A percentile compares a stretch with the other conserved stretches of the same genome.
Conservation (phyloP, 1,284 basidiomycete species). For the Thecaphora thlaspeos region DNA sequence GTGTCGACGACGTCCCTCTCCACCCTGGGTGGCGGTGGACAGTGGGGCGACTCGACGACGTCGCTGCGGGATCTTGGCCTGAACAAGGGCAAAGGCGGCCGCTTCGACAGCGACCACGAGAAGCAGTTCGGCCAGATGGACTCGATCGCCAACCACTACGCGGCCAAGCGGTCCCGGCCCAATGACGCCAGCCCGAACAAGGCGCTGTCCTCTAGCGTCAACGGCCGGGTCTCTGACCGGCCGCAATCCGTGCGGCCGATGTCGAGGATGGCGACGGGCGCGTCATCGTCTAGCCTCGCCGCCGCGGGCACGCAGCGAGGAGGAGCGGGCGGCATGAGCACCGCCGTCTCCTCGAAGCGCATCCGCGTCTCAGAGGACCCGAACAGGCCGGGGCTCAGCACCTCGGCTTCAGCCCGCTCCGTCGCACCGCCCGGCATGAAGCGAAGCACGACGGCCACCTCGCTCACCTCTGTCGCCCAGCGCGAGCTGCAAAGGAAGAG, state of each 20-base stretch:
- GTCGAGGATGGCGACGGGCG: conserved; percentile 25
- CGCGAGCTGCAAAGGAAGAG: conserved; percentile 1
- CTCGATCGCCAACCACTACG: conserved; percentile 42
- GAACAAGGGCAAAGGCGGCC: conserved; percentile 18
- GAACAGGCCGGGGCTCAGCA: neutral
- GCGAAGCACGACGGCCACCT: neutral
- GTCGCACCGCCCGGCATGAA: neutral
- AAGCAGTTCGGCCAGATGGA: conserved; percentile 41
- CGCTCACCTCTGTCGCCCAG: neutral
- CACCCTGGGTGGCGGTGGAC: neutral
- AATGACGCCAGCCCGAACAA: conserved; percentile 1
- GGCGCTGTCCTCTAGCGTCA: neutral
- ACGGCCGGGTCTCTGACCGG: neutral
- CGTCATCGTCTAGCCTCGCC: conserved; percentile 21
- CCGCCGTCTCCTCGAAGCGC: neutral
- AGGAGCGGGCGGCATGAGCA: neutral
- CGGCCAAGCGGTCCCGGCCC: conserved; percentile 21
- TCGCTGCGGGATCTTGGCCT: conserved; percentile 5
- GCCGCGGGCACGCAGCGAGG: conserved; percentile 5
- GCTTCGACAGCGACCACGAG: conserved; percentile 38
- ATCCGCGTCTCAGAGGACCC: neutral
- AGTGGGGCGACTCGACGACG: neutral
- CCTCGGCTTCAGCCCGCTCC: neutral
- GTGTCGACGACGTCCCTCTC: conserved; percentile 18
- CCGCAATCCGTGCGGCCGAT: no score